These are phyloP conservation scores for Pelargonium fulgidum DNA, from an alignment of 441 rosid genomes.

Conservation along the genomic window DNA sequence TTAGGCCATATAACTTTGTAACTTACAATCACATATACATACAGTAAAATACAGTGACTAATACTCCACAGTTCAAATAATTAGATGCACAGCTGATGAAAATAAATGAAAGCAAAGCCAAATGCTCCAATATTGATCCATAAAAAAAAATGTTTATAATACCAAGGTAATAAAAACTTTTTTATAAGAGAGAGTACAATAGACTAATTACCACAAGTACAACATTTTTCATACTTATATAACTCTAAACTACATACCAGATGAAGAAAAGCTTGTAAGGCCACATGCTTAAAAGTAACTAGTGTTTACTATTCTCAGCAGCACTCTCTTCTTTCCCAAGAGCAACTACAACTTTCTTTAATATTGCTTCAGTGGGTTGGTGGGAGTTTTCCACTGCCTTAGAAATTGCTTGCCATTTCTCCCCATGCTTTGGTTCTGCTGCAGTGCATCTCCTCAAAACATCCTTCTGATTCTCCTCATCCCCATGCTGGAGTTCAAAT, in stretches of 20 bases:
- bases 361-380: conserved; percentile 64
- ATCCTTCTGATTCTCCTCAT: conserved; percentile 72
- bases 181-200: not conserved
- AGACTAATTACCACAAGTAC: not conserved
- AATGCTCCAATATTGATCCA: too few relatives aligned
- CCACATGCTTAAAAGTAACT: conserved; percentile 20
- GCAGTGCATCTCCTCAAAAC: conserved; percentile 65
- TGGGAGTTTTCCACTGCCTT: conserved; percentile 92
- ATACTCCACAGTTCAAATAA: too few relatives aligned
- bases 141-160: too few relatives aligned
- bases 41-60: too few relatives aligned
- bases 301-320: conserved; percentile 40
- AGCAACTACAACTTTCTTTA: conserved; percentile 70
- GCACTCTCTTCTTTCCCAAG: conserved; percentile 78
- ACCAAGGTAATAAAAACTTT: too few relatives aligned
- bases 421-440: conserved; percentile 88
- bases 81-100: too few relatives aligned
- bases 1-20: too few relatives aligned
- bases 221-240: not conserved
- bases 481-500: conserved; percentile 83
- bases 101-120: too few relatives aligned
- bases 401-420: conserved; percentile 75
- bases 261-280: conserved; percentile 7
- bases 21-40: too few relatives aligned
- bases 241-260: not conserved